A percentile compares a stretch with the other conserved stretches of the same genome.
Evolutionary conservation across 2,329 filamentous ascomycete genomes (phyloP).

Genomic region (Curvularia spicifera): DNA sequence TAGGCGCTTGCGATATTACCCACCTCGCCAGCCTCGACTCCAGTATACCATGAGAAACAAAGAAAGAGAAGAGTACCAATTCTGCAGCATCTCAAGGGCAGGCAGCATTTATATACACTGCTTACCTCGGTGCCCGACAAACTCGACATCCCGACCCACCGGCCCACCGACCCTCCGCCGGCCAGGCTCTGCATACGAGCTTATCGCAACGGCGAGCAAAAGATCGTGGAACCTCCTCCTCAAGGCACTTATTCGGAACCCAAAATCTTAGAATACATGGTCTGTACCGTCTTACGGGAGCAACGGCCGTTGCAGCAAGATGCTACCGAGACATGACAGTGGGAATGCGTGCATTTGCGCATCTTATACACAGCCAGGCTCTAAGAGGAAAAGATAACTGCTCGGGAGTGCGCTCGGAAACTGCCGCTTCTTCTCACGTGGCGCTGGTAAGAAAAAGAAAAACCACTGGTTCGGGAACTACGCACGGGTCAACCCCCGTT

Average conservation of each 20-base stretch:
- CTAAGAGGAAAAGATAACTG: background rate
- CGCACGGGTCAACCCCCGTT: background rate
- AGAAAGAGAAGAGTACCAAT: background rate
- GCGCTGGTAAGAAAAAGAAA: background rate
- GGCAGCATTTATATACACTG: background rate
- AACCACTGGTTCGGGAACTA: background rate
- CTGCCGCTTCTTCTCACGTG: background rate
- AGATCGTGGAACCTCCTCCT: background rate
- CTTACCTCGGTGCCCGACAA: background rate
- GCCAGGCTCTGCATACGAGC: background rate
- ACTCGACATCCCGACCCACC: background rate
- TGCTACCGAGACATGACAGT: background rate
- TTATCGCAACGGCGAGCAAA: background rate
- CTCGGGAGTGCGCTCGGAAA: background rate
- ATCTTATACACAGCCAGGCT: background rate
- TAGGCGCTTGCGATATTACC: background rate
- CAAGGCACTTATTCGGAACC: background rate
- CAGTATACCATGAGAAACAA: background rate
- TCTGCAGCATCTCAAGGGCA: background rate
- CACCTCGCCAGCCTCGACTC: background rate
- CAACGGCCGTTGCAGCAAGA: background rate
- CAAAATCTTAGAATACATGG: background rate
- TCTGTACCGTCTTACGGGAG: background rate
- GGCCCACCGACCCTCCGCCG: background rate
- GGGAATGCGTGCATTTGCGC: background rate